Base-by-base conservation (phyloP, 2,329 filamentous ascomycete species). In the Zasmidium cellare region DNA sequence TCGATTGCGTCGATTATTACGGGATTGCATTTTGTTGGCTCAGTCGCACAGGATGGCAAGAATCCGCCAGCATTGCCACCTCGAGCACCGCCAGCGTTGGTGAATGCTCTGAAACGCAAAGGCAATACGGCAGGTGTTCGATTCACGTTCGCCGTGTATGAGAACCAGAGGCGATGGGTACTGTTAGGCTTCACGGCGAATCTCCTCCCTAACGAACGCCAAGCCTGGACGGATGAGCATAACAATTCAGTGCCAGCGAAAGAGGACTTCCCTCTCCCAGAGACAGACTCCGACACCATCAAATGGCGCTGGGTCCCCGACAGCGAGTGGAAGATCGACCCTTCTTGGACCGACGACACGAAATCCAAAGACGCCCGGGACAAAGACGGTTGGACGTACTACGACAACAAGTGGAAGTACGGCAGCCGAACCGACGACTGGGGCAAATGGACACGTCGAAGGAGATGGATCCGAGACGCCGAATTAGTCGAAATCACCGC, bases 351-450 rank as follows among this genome's bases (percentile, higher is more conserved):
- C 82, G 87, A 75, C 23, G 65, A 67, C 20, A 61, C 67, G 20
- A 66, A 51, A 24, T 60, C 64, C 9, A 69, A 69, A 53, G 69
- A 71, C 7, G 69, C 68, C 12, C 73, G 73, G n/a, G 78, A 80
- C 22, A 88, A 84, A 2, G 86, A 87, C 65, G 94, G 92, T 1
- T 99, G 94, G 94, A 91, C 96, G 38, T 99, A 94, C 74, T 99
- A 97, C 71, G 94, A 99, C 70, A 97, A 93, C 73, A 97, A 96
- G 88, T 99, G 94, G 94, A 88, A 92, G 72, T 89, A 91, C 66
- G 92, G 92, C 18, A 88, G 90, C 16, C 84, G 91, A 59, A 91
- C 90, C 2, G 94, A 99, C 68, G 91, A 92, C 53, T 99, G 94
- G 94, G 90, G 90, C 44, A 87, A 91, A 56, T 99, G 96, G 82